Evolutionary conservation across 176 grass and related monocot genomes (phyloP).

Genomic region (Dendrocalamus sinicus): DNA sequence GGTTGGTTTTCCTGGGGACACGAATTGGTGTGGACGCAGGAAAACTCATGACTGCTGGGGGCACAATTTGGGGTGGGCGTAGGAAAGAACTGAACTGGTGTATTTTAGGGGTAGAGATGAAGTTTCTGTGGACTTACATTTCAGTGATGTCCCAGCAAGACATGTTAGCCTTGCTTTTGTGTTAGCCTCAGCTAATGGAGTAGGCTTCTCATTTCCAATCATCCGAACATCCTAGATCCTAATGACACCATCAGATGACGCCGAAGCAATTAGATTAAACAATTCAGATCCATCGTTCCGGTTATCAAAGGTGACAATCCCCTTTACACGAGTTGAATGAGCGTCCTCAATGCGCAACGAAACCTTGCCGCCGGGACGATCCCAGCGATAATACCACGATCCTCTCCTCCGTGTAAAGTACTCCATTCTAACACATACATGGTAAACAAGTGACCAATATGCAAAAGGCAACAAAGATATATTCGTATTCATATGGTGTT

Average conservation of each 20-base stretch:
- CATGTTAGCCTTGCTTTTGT: conserved; percentile 95
- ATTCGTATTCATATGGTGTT: background rate
- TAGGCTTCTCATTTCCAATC: no score
- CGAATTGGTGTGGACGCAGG: no score
- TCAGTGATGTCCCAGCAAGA: conserved; percentile 78
- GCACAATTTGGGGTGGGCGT: no score
- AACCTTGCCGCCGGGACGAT: conserved; percentile 73
- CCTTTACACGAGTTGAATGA: conserved; percentile 84
- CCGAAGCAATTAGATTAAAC: conserved; percentile 71
- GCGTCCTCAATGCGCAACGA: conserved; percentile 69
- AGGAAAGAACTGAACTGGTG: no score
- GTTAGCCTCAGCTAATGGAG: conserved; percentile 77
- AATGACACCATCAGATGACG: conserved; percentile 89
- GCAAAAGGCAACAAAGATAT: background rate
- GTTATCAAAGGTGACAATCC: conserved; percentile 62
- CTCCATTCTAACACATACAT: conserved; percentile 59
- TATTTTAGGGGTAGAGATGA: no score
- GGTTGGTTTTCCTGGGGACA: no score
- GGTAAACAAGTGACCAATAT: background rate
- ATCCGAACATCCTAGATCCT: conserved; percentile 83
- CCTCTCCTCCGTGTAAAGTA: conserved; percentile 86
- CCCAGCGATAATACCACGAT: conserved; percentile 76
- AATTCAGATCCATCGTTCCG: conserved; percentile 46
- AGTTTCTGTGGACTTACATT: conserved; percentile 63
- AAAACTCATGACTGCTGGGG: no score